Base-by-base conservation (phyloP, 805 yeast species). In the Kazachstania bromeliacearum region DNA sequence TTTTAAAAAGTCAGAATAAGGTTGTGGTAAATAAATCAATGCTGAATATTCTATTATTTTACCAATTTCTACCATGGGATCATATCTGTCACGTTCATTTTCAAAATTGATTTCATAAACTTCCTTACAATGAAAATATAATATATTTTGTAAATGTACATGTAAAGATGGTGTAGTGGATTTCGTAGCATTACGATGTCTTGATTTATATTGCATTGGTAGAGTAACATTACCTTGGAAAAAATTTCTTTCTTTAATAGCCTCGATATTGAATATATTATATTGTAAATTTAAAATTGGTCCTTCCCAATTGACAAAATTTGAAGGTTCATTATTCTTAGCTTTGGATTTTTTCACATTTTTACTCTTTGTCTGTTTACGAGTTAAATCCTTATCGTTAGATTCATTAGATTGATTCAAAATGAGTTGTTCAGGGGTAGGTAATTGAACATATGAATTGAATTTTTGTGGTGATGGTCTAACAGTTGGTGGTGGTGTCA, bases 11-110 rank as follows among this genome's bases (percentile, higher is more conserved):
- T 36, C 25, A 8, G 45, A 15, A 34, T 44, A 40, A 13, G 30
- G 30, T 16, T 35, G 30, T 1, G 62, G 63, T 8, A 56, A 28
- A 31, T 50, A 57, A 1, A 57, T 36, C 19, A 37, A 31, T 1
- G 41, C 44, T 6, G 50, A 37, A 33, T 56, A 50, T 38, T 58
- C 62, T 16, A 58, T 46, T 4, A 48, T 30, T 30, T 50, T 55
- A 10, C 62, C 63, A 31, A 57, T 42, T 36, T 58, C 63, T 10
- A 44, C 34, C 60, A 58, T 57, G 10, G 63, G 61, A 36, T 55
- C 48, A 33, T 51, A 58, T 14, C 29, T 36, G 3, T 34, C 31
- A 17, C 33, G 41, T 12, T 34, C 34, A 5, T 36, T 43, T 1
- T 34, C 21, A 34, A 55, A 55, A 38, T 50, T 40, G 3, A 58